Conservation (phyloP, 208 protist genomes). For the Kentomonas sorsogonicus region DNA sequence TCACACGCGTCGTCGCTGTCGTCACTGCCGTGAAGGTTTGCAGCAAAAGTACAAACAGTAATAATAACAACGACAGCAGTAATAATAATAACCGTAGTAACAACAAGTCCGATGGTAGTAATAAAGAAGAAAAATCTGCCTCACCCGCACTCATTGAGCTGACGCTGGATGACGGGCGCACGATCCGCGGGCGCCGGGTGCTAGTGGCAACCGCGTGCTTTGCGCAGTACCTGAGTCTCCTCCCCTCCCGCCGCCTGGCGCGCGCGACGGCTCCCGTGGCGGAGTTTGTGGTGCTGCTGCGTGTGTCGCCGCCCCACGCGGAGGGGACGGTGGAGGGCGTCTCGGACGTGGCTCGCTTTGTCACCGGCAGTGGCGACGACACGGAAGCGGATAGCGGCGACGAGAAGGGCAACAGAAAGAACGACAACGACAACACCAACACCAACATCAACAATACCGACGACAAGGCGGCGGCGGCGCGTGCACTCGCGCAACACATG, state of each 20-base stretch:
- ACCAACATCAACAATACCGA: too few species aligned
- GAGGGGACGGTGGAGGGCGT: too few species aligned
- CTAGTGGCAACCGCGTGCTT: conserved; percentile 18
- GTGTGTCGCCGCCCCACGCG: conserved; percentile 8
- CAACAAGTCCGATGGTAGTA: too few species aligned
- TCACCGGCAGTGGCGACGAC: too few species aligned
- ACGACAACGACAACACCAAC: too few species aligned
- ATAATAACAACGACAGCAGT: conserved; percentile 5
- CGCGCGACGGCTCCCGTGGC: conserved; percentile 5
- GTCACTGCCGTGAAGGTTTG: neutral
- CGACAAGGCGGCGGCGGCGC: too few species aligned
- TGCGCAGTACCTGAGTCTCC: conserved; percentile 16
- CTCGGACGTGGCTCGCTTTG: too few species aligned
- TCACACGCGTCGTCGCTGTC: neutral
- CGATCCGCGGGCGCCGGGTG: conserved; percentile 13
- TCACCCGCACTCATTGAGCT: conserved; percentile 9
- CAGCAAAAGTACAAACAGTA: neutral
- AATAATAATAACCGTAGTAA: conserved; percentile 2
- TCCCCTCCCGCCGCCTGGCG: neutral
- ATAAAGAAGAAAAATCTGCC: too few species aligned
- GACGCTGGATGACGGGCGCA: conserved; percentile 13
- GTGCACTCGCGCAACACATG: too few species aligned
- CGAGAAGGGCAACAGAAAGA: too few species aligned
- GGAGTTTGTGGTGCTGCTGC: conserved; percentile 18
- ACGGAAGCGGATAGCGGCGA: too few species aligned